phyloP scores from a whole-genome alignment of 495 filamentous ascomycete species.

The Hypoxylon lenormandii region DNA sequence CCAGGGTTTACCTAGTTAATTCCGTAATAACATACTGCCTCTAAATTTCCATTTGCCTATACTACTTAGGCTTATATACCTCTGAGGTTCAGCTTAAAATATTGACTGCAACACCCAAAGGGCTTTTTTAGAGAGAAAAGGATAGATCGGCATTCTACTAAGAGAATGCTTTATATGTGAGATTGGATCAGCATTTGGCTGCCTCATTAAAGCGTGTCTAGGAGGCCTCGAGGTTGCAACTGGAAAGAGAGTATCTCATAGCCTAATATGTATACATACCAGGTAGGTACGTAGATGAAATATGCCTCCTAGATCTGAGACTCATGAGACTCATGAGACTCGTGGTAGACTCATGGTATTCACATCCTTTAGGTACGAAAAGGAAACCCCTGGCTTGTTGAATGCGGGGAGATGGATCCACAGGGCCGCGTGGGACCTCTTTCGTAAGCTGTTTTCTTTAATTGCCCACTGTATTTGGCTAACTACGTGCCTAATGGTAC shows the following conservation, averaged over 20 bases:
- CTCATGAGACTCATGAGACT: no score
- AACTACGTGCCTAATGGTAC: no score
- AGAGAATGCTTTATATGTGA: not conserved
- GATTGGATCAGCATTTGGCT: not conserved
- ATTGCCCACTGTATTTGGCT: no score
- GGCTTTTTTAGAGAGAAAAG: not conserved
- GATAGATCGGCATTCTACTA: not conserved
- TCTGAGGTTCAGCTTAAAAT: no score
- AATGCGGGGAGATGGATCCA: not conserved
- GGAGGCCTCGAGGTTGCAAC: not conserved
- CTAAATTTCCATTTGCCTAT: no score
- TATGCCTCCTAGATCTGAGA: no score
- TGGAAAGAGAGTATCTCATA: not conserved
- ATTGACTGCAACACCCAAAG: no score
- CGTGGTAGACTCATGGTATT: no score
- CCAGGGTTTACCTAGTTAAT: slow-evolving; percentile 22
- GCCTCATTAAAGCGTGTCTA: not conserved
- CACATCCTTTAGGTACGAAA: not conserved
- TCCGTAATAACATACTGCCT: slow-evolving; percentile 15
- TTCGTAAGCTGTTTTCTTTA: no score
- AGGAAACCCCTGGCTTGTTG: not conserved
- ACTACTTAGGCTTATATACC: no score
- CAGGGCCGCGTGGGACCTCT: no score
- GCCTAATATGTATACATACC: not conserved
- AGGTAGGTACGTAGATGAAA: not conserved